These are phyloP conservation scores for Malassezia restricta DNA, from an alignment of 1,284 basidiomycete species.

Conservation along the genomic window DNA sequence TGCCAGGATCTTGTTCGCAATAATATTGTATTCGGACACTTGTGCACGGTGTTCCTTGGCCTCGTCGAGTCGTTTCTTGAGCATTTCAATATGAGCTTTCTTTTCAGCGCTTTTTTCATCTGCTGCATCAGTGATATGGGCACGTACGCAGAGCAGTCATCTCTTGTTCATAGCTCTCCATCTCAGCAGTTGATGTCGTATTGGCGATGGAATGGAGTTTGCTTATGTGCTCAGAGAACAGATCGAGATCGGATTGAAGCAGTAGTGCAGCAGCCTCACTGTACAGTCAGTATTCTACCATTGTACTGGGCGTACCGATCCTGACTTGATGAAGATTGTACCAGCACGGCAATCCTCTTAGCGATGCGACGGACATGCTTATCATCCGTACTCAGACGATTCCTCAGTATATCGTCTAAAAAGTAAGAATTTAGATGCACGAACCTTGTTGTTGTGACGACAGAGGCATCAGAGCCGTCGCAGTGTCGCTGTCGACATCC, in stretches of 20 bases:
- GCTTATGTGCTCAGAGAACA: background rate
- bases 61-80: background rate
- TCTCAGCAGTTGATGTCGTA: constrained; percentile 2
- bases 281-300: background rate
- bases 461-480: background rate
- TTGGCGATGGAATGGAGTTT: background rate
- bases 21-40: constrained; percentile 5
- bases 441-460: constrained; percentile 4
- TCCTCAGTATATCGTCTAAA: constrained; percentile 9
- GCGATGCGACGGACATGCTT: constrained; percentile 12
- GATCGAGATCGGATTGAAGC: constrained; percentile 2
- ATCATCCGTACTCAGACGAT: constrained; percentile 12
- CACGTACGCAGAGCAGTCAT: constrained; percentile 1
- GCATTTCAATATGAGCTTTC: background rate
- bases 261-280: background rate
- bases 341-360: constrained; percentile 7
- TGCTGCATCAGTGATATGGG: background rate
- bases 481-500: background rate
- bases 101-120: background rate
- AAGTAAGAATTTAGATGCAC: background rate
- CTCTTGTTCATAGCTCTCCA: background rate
- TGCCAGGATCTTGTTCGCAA: constrained; percentile 14
- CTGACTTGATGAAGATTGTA: background rate
- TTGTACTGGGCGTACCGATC: constrained; percentile 3
- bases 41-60: constrained; percentile 1